A percentile compares a stretch with the other conserved stretches of the same genome.
Evolutionary conservation across 1,284 basidiomycete species (phyloP).

Genomic region (Ustilago vetiveriae): DNA sequence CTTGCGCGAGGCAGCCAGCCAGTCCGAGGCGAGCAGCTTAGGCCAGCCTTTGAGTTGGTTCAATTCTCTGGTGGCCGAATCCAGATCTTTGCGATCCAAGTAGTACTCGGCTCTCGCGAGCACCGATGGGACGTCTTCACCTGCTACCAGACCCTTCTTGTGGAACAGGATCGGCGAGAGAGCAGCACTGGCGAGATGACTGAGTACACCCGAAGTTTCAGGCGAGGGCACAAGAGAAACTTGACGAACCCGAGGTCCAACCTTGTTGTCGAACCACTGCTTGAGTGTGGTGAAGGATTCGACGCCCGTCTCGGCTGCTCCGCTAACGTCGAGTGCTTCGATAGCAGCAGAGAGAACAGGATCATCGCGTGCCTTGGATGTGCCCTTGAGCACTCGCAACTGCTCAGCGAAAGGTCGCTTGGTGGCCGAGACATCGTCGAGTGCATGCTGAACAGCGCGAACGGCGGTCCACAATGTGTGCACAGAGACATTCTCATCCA

Average conservation of each 20-base stretch:
- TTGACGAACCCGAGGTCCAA: constrained; percentile 83
- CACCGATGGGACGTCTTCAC: constrained; percentile 84
- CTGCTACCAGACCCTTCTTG: constrained; percentile 75
- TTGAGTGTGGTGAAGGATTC: constrained; percentile 88
- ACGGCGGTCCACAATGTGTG: constrained; percentile 74
- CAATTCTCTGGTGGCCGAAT: constrained; percentile 87
- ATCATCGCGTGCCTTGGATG: constrained; percentile 72
- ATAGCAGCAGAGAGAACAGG: constrained; percentile 67
- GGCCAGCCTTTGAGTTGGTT: constrained; percentile 86
- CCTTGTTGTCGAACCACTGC: constrained; percentile 85
- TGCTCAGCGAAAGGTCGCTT: constrained; percentile 87
- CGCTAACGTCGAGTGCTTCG: constrained; percentile 72
- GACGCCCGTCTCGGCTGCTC: constrained; percentile 81
- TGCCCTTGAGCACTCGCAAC: constrained; percentile 78
- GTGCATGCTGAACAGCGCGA: constrained; percentile 54
- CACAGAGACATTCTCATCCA: constrained; percentile 87
- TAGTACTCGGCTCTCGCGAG: constrained; percentile 89
- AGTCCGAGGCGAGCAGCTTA: constrained; percentile 83
- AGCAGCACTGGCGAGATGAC: constrained; percentile 82
- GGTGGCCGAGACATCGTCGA: constrained; percentile 73
- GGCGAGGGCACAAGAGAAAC: constrained; percentile 84
- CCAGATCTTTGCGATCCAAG: constrained; percentile 90
- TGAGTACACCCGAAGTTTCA: constrained; percentile 82
- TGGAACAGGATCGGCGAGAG: constrained; percentile 83
- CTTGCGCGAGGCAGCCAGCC: constrained; percentile 88